These are phyloP conservation scores for Fusarium phyllophilum DNA, from an alignment of 2,329 filamentous ascomycete species.

Conservation along the genomic window DNA sequence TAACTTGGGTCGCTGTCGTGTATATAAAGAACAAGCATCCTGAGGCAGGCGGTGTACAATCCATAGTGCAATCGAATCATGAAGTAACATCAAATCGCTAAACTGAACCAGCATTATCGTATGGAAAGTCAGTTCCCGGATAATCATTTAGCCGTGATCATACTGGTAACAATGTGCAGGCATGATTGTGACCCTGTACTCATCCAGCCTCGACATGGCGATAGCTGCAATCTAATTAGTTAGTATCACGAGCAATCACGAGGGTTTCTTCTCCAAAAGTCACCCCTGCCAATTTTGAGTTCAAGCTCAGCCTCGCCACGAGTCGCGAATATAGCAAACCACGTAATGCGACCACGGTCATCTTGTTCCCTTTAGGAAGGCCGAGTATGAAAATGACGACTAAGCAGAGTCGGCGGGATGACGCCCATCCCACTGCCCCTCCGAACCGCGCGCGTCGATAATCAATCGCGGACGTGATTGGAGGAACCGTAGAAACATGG, in stretches of 20 bases:
- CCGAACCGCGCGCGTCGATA: conserved; percentile 1
- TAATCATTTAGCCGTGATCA: background rate
- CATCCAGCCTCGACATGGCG: too few relatives aligned
- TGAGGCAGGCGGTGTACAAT: background rate
- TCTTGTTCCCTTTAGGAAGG: background rate
- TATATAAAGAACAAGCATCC: background rate
- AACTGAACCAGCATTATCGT: background rate
- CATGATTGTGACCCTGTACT: background rate
- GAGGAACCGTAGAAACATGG: background rate
- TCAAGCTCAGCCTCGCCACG: background rate
- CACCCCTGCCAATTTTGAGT: background rate
- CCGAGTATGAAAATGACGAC: background rate
- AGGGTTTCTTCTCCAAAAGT: background rate
- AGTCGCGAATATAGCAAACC: background rate
- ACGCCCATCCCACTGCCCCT: background rate
- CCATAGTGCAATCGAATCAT: background rate
- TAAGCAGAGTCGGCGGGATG: background rate
- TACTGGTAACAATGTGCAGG: background rate
- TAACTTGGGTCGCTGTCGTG: background rate
- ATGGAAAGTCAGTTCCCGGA: background rate
- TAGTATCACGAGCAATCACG: background rate
- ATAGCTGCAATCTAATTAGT: background rate
- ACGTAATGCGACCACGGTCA: accelerated
- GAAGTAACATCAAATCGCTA: background rate
- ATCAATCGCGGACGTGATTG: background rate